phyloP scores from a whole-genome alignment of 23 red algal species.

The Gracilaria gracilis region DNA sequence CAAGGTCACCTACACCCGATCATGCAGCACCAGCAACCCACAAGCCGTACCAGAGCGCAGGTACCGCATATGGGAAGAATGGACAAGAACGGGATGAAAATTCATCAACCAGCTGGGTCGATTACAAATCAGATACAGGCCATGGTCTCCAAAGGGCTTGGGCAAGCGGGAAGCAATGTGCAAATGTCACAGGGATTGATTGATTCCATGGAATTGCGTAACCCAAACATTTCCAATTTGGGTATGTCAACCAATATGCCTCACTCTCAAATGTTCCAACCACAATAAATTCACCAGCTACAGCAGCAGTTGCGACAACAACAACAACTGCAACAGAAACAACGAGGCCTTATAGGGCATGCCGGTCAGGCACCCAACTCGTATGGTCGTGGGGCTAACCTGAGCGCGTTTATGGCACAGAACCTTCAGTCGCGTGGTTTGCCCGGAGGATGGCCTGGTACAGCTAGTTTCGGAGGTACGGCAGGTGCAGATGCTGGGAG shows the following conservation, averaged over 20 bases:
- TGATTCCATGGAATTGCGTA: background rate
- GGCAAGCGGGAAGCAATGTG: background rate
- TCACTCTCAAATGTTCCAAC: slow-evolving; percentile 2
- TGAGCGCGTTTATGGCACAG: background rate
- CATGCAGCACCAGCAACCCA: slow-evolving; percentile 41
- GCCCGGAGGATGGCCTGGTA: background rate
- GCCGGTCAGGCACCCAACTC: background rate
- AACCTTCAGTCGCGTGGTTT: background rate
- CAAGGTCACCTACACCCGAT: slow-evolving; percentile 12
- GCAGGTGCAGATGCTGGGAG: background rate
- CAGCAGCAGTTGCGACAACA: slow-evolving; percentile 35
- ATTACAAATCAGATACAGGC: background rate
- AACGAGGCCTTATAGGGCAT: slow-evolving; percentile 7
- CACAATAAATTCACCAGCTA: slow-evolving; percentile 28
- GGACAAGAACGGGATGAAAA: slow-evolving; percentile 35
- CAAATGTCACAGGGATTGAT: slow-evolving; percentile 30
- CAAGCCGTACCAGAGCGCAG: background rate
- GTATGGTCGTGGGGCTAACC: background rate
- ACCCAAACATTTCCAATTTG: background rate
- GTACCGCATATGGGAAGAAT: background rate
- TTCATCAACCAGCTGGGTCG: background rate
- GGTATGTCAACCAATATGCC: background rate
- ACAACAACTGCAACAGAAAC: slow-evolving; percentile 13
- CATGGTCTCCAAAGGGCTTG: slow-evolving; percentile 18
- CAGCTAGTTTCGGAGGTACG: background rate